Base-by-base conservation (phyloP, 148 eudicot species). In the Nepenthes mirabilis region DNA sequence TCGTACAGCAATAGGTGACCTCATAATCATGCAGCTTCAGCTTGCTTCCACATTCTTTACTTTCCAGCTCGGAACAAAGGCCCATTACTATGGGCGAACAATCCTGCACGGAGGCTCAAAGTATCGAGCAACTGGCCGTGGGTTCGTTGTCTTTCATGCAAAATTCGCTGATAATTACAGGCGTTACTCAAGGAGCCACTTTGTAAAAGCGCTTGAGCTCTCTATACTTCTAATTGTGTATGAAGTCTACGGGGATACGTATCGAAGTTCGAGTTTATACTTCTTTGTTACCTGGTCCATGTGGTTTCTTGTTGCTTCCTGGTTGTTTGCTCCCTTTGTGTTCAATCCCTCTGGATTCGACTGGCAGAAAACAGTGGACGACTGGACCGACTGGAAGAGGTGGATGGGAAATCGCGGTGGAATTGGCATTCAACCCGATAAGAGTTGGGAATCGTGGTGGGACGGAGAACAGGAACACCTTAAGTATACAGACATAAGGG, bases 361-460 rank as follows among this genome's bases (percentile, higher is more conserved):
- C 72, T 93, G 98, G 98, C 98, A 86, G 73, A 93, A 93, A 74
- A 93, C 96, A 10, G 98, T 93, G 51, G 98, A 93, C 71, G 98
- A 93, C 67, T 93, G 98, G 98, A 75, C 91, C 5, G 96, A 93
- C 71, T 93, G 98, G 98, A 86, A 78, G 74, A 82, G 89, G 73
- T 93, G 98, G 98, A 88, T 93, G 96, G 96, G 96, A 35, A 93
- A 88, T 67, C 85, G 96, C 11, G 98, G 98, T 54, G 98, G 98
- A 37, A 93, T 93, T 53, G 96, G 95, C 47, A 85, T 93, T 51
- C 60, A 83, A 33, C 80, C 62, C 5, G 96, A 93, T 50, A 88
- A 79, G 75, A 93, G 98, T 72, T 93, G 98, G 98, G 98, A 93
- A 65, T 85, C 98, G 1, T 93, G 98, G 98, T 93, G 98, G 98